Conservation (phyloP, 106 monocot genomes). For the Dendrobium officinale region DNA sequence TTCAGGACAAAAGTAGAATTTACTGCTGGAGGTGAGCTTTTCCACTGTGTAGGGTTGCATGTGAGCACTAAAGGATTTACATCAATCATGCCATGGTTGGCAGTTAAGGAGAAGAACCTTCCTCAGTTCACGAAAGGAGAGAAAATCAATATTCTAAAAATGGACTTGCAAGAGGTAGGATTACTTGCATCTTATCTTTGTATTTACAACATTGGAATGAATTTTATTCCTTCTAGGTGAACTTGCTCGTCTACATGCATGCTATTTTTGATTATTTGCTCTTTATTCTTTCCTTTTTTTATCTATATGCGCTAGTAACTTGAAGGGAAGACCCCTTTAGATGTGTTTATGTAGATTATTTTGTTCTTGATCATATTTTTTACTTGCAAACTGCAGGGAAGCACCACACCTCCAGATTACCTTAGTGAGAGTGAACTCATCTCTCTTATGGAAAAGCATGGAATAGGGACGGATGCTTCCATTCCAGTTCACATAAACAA, state of each 20-base stretch:
- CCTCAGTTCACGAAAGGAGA: slow-evolving; percentile 68
- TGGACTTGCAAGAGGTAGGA: slow-evolving; percentile 82
- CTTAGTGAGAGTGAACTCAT: slow-evolving; percentile 97
- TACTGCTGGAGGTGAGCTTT: slow-evolving; percentile 56
- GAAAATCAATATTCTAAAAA: slow-evolving; percentile 58
- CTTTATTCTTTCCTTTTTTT: background rate
- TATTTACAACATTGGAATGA: background rate
- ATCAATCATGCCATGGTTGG: slow-evolving; percentile 96
- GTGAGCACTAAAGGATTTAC: slow-evolving; percentile 89
- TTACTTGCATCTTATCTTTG: background rate
- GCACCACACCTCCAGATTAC: slow-evolving; percentile 87
- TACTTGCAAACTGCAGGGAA: slow-evolving; percentile 50
- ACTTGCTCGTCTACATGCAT: background rate
- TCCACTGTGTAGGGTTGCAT: slow-evolving; percentile 65
- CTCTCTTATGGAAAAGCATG: slow-evolving; percentile 96
- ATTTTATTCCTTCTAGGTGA: background rate
- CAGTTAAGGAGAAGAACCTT: slow-evolving; percentile 75
- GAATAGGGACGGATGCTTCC: slow-evolving; percentile 96
- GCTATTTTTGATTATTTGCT: background rate
- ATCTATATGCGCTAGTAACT: background rate
- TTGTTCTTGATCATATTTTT: background rate
- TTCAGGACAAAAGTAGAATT: slow-evolving; percentile 83
- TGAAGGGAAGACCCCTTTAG: background rate
- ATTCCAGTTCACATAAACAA: slow-evolving; percentile 96
- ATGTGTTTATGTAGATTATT: slow-evolving; percentile 1